phyloP scores from a whole-genome alignment of 176 grass and related monocot species.

The Chrysopogon serrulatus region DNA sequence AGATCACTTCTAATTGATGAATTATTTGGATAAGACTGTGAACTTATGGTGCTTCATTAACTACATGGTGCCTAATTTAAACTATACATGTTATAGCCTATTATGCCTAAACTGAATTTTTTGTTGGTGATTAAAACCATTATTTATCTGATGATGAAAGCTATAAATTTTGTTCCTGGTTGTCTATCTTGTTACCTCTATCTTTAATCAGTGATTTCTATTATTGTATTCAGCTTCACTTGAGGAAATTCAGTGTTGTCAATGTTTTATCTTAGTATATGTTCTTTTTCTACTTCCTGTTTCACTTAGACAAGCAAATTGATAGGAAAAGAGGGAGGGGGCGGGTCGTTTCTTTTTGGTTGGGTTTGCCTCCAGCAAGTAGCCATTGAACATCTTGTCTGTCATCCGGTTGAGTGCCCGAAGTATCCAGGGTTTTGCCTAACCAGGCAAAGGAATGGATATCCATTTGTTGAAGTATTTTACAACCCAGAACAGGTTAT shows the following conservation, averaged over 20 bases:
- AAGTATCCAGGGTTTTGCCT: slow-evolving; percentile 98
- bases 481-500: slow-evolving; percentile 83
- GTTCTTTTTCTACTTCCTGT: background rate
- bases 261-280: background rate
- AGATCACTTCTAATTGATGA: background rate
- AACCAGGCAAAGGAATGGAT: slow-evolving; percentile 78
- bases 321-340: too few species aligned
- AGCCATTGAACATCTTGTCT: background rate
- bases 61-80: background rate
- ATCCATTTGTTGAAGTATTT: slow-evolving; percentile 99
- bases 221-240: background rate
- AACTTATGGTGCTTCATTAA: background rate
- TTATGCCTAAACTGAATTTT: background rate
- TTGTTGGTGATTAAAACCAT: background rate
- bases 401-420: slow-evolving; percentile 77
- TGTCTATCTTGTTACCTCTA: background rate
- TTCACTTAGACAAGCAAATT: background rate
- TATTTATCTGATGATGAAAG: background rate
- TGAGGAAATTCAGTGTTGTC: background rate
- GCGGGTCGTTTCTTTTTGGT: too few species aligned
- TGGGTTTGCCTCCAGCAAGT: background rate
- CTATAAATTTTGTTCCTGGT: background rate
- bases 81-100: background rate
- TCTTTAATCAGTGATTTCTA: background rate
- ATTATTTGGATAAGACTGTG: background rate